phyloP scores from a whole-genome alignment of 2,329 filamentous ascomycete species.

The Aureobasidium sp. region DNA sequence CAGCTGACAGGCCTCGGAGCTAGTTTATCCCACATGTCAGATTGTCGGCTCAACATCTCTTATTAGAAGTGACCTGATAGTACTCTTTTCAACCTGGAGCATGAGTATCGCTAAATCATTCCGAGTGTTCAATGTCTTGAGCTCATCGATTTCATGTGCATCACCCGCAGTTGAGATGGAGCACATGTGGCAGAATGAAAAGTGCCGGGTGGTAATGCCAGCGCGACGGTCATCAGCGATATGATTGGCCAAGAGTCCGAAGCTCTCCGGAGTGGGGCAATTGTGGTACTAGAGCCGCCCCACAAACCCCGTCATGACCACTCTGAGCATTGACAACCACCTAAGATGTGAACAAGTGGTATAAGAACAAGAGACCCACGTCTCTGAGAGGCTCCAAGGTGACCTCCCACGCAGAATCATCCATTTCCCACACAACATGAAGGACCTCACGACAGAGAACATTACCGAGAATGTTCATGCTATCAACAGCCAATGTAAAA shows the following conservation, averaged over 20 bases:
- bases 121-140: no score
- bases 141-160: neutral
- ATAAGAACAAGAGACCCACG: neutral
- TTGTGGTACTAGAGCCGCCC: neutral
- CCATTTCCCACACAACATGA: constrained; percentile 29
- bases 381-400: neutral
- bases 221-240: neutral
- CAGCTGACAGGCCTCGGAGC: neutral
- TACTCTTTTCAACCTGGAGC: neutral
- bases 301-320: neutral
- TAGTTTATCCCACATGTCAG: neutral
- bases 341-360: neutral
- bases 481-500: constrained; percentile 59
- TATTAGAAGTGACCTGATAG: no score
- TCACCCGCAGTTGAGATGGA: neutral
- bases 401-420: neutral
- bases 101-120: no score
- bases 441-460: constrained; percentile 64
- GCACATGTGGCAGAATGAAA: neutral
- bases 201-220: neutral
- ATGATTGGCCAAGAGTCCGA: neutral
- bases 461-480: constrained; percentile 62
- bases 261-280: neutral
- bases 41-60: no score
- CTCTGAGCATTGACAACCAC: neutral